These are phyloP conservation scores for Pezicula radicicola DNA, from an alignment of 2,329 filamentous ascomycete species.

Conservation along the genomic window DNA sequence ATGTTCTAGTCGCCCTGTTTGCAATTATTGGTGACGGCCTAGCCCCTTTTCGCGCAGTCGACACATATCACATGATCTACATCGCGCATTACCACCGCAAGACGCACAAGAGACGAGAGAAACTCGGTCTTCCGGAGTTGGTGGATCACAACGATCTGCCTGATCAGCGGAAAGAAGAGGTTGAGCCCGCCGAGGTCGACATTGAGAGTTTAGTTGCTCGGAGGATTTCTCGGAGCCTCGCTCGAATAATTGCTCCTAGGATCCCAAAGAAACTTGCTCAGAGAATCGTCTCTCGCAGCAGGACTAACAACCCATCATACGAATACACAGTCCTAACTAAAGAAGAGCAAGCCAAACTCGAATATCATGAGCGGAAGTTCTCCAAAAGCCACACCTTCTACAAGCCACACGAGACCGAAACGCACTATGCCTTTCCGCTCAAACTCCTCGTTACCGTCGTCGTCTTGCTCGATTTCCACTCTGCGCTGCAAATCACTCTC, in stretches of 20 bases:
- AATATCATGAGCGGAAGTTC: constrained; percentile 76
- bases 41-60: constrained; percentile 71
- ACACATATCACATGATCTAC: constrained; percentile 85
- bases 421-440: constrained; percentile 75
- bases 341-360: constrained; percentile 66
- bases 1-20: constrained; percentile 66
- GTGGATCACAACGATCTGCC: constrained; percentile 54
- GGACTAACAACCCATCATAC: constrained; percentile 16
- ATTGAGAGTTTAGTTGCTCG: constrained; percentile 27
- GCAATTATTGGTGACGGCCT: constrained; percentile 67
- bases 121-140: constrained; percentile 58
- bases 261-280: constrained; percentile 19
- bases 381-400: constrained; percentile 85
- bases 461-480: constrained; percentile 74
- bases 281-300: constrained; percentile 12
- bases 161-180: constrained; percentile 32
- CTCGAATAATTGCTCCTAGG: constrained; percentile 14
- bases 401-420: constrained; percentile 81
- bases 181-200: constrained; percentile 35
- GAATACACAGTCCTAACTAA: constrained; percentile 62
- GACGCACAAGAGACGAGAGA: constrained; percentile 46
- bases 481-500: constrained; percentile 74
- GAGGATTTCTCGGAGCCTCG: constrained; percentile 14
- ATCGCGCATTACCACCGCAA: constrained; percentile 65
- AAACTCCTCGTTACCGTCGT: constrained; percentile 72